Evolutionary conservation across 73 alveolate genomes (phyloP), one percentile per base, ranked within the genome.

Genomic region (Blepharisma japonicum): DNA sequence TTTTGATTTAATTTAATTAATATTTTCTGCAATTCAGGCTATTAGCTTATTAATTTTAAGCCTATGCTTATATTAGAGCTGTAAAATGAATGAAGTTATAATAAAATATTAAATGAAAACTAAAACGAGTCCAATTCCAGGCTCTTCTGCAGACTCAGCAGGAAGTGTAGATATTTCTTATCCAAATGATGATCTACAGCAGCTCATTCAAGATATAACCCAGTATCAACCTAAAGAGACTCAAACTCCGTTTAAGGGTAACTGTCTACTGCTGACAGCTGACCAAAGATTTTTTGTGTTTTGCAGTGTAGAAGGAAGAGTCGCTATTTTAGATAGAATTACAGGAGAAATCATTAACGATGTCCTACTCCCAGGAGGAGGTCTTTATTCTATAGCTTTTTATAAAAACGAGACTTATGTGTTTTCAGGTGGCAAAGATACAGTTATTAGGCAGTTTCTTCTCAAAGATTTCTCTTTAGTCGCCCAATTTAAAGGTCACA

Each of bases 351-450:
- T 61, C 0, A 61, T 25, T 20, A n/a, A 61, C 2, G 74, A 61
- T 18, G 23, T 61, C 39, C n/a, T n/a, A 3, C 39, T 18, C 2
- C 47, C 14, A 2, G 74, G 74, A 20, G 74, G 39, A 61, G 23
- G 46, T 25, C 14, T 61, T 20, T 61, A 61, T 61, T 61, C 74
- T 14, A 61, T 61, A 8, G 74, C 47, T 11, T 18, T 61, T 20
- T 61, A 20, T 5, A 0, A 14, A 61, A 25, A 25, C 2, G 74
- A 61, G 18, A 18, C 18, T n/a, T 61, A 61, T 25, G 14, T 61
- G 5, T 14, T 25, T 25, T 61, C 74, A 18, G 74, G 47, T 14
- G 74, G 74, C n/a, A 61, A 61, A 61, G 74, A 61, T 61, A 39
- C 47, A 25, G 23, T 61, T 61, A 61, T 61, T 2, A 61, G 74